A percentile compares a stretch with the other conserved stretches of the same genome.
Conservation (phyloP, 163 green algal species). For the Scenedesmus sp. region DNA sequence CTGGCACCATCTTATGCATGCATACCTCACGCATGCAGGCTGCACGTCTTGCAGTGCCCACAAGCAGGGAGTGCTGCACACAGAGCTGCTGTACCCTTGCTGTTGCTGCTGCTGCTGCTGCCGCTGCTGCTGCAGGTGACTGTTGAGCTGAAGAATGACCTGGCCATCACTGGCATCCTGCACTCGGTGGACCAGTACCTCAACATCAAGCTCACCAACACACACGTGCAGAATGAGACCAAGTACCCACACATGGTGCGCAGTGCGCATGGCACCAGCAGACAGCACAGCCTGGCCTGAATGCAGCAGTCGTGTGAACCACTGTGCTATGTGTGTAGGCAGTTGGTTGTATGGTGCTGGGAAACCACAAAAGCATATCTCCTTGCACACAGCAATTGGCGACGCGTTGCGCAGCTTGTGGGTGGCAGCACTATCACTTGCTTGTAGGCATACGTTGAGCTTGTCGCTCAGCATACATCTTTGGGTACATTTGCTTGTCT, state of each 20-base stretch:
- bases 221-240: slow-evolving; percentile 87
- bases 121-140: slow-evolving; percentile 81
- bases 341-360: background rate
- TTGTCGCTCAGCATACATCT: background rate
- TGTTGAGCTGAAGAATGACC: slow-evolving; percentile 99
- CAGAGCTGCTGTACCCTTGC: background rate
- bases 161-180: slow-evolving; percentile 94
- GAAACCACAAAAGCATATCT: no score
- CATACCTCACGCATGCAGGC: no score
- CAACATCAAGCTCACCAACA: slow-evolving; percentile 98
- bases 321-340: background rate
- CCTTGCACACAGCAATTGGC: background rate
- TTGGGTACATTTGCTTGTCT: no score
- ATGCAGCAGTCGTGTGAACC: background rate
- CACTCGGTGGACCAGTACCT: slow-evolving; percentile 99
- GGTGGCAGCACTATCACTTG: background rate
- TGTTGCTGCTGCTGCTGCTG: background rate
- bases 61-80: background rate
- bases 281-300: background rate
- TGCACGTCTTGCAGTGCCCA: background rate
- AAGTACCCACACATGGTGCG: slow-evolving; percentile 98
- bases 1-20: no score
- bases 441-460: background rate
- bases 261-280: background rate
- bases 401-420: background rate